phyloP scores from a whole-genome alignment of 169 alveolate species.

The Plasmodium vivax region DNA sequence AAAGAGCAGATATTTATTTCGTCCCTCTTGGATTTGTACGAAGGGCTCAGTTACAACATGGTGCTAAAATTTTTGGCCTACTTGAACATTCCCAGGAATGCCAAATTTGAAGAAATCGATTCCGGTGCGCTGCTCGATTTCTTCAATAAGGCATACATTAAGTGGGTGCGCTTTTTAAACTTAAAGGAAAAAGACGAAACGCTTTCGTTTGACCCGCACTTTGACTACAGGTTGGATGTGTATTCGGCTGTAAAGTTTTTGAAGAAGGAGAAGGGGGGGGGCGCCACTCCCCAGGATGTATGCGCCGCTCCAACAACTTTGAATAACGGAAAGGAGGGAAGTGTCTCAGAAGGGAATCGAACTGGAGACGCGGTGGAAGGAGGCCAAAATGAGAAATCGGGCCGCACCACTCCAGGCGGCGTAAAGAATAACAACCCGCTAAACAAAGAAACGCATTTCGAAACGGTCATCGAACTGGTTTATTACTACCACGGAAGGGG shows the following conservation, averaged over 20 bases:
- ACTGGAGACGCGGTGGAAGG: neutral
- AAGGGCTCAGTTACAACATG: slow-evolving; percentile 55
- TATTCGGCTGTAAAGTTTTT: slow-evolving; percentile 25
- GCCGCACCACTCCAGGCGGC: neutral
- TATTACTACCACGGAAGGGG: slow-evolving; percentile 27
- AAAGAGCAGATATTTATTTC: slow-evolving; percentile 56
- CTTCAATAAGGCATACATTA: slow-evolving; percentile 60
- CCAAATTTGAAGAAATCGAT: slow-evolving; percentile 49
- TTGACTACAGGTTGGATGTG: slow-evolving; percentile 30
- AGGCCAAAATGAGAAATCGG: neutral
- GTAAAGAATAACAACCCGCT: neutral
- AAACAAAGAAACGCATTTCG: slow-evolving; percentile 28
- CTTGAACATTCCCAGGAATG: slow-evolving; percentile 26
- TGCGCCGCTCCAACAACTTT: neutral
- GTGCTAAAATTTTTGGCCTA: slow-evolving; percentile 34
- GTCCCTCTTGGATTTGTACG: slow-evolving; percentile 45
- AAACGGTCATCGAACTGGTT: slow-evolving; percentile 61
- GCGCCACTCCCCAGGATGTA: neutral
- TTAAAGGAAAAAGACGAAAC: slow-evolving; percentile 38
- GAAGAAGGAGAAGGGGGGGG: neutral
- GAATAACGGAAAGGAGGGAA: neutral
- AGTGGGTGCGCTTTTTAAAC: slow-evolving; percentile 61
- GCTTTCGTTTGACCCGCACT: slow-evolving; percentile 35
- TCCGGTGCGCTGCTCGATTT: slow-evolving; percentile 27
- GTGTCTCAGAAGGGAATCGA: neutral